These are phyloP conservation scores for Eutrema heterophyllum DNA, from an alignment of 345 rosid species.

Conservation along the genomic window DNA sequence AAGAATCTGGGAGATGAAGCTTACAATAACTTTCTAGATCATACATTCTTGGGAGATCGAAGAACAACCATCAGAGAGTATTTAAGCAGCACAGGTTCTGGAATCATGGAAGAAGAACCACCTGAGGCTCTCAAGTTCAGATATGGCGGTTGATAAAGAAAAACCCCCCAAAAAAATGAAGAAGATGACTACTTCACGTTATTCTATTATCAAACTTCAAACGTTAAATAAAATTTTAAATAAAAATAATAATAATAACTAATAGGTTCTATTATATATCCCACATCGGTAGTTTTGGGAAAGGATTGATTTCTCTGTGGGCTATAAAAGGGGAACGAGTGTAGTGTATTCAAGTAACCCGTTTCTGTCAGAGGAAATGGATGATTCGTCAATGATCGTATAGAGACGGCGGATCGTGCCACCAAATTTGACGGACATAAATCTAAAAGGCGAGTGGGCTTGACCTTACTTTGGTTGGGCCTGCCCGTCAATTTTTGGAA, in stretches of 20 bases:
- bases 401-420: slow-evolving; percentile 87
- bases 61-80: slow-evolving; percentile 58
- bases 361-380: slow-evolving; percentile 66
- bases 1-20: slow-evolving; percentile 67
- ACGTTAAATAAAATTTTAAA: not conserved
- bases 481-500: slow-evolving; percentile 13
- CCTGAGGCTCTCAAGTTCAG: slow-evolving; percentile 70
- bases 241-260: no score
- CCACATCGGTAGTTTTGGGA: slow-evolving; percentile 20
- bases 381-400: slow-evolving; percentile 73
- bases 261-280: not conserved
- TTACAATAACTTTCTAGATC: slow-evolving; percentile 70
- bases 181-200: not conserved
- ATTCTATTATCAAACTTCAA: not conserved
- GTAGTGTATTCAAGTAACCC: not conserved
- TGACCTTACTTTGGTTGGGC: slow-evolving; percentile 47
- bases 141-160: slow-evolving; percentile 60
- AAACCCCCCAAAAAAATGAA: not conserved
- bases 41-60: slow-evolving; percentile 74
- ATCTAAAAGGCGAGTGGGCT: slow-evolving; percentile 41
- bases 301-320: not conserved
- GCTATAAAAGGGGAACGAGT: not conserved
- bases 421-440: slow-evolving; percentile 44
- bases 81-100: slow-evolving; percentile 62
- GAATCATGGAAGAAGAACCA: slow-evolving; percentile 92